Evolutionary conservation across 2,329 filamentous ascomycete species (phyloP), one percentile per base, ranked within the genome.

Genomic region (Truncatella angustata): DNA sequence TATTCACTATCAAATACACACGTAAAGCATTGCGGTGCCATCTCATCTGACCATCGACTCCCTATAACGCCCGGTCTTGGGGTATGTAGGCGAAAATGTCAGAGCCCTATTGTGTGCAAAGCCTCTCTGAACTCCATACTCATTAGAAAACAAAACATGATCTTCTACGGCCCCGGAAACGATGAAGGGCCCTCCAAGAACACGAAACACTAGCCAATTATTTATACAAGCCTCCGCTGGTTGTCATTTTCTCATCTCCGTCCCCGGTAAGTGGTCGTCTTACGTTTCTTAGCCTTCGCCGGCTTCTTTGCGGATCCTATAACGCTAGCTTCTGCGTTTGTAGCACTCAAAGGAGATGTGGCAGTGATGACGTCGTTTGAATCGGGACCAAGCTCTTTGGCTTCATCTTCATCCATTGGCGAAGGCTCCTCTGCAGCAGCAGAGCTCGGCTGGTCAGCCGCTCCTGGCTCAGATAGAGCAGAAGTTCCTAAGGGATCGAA

Each of bases 331-430:
- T 51, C 51, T 21, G 34, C 34, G 12, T 28, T 37, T 18, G 18
- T 26, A 14, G 49, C 42, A 21, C 24, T 53, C 14, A 46, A 28
- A 3, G 62, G 61, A n/a, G 72, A 72, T 3, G 72, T 72, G 9
- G 69, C 73, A 49, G 75, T 74, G 21, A 70, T 75, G 54, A 69
- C 67, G 50, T 79, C 74, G 57, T 79, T 77, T 26, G 82, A 73
- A 57, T 81, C 79, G 45, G 76, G 74, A 30, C 73, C 78, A 30
- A 91, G 73, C 30, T 87, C 90, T 62, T 89, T 86, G 53, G 96
- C 76, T 70, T 93, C 90, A 48, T 95, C 91, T 58, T 97, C 92
- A 61, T 96, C 92, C 66, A 97, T 85, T 65, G 97, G 93, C 52
- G 89, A 95, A 20, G 97, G 78, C 60, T 93, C 90, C 69, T 96